Evolutionary conservation across 306 rosid species (phyloP), one percentile per base, ranked within the genome.

Genomic region (Hippophae rhamnoides): DNA sequence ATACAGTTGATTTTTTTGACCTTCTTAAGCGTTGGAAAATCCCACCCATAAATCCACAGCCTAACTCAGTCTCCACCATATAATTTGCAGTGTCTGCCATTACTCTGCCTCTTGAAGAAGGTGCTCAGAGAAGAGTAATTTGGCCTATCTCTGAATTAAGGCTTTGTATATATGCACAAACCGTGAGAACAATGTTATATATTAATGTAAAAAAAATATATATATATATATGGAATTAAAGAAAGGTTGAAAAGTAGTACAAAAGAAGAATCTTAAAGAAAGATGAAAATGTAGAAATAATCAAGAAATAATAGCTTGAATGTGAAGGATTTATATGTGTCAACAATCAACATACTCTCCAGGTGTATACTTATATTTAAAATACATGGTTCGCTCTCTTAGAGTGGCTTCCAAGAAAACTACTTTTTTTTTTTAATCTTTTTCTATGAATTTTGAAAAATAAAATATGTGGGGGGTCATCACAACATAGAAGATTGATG

Each of bases 401-500:
- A 66, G 85, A 81, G 95, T 84, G 84, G 78, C 86, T 89, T 89
- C 84, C 89, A 82, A 84, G 95, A 86, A 89, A 82, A 87, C 73
- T 52, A 70, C 86, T 81, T 62, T 72, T 61, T n/a, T n/a, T n/a
- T n/a, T n/a, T n/a, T n/a, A n/a, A 61, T 52, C 65, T 68, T 65
- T 72, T 59, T 62, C 54, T 71, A 48, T 43, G 48, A 56, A 52
- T 60, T 18, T 18, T 52, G 42, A 76, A 53, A 68, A 55, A 38
- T 58, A 50, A 63, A 11, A 48, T 56, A 42, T 13, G 48, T 64
- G 68, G 76, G 18, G 18, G 73, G 66, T 77, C 73, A 55, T 49
- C 54, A 50, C 54, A 3, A 31, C 38, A 31, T 31, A 31, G 49
- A 61, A 47, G 50, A 27, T 60, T 43, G 38, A 61, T 57, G 3